phyloP scores from a whole-genome alignment of 2,329 filamentous ascomycete genomes.

The Beauveria scarabaeidicola region DNA sequence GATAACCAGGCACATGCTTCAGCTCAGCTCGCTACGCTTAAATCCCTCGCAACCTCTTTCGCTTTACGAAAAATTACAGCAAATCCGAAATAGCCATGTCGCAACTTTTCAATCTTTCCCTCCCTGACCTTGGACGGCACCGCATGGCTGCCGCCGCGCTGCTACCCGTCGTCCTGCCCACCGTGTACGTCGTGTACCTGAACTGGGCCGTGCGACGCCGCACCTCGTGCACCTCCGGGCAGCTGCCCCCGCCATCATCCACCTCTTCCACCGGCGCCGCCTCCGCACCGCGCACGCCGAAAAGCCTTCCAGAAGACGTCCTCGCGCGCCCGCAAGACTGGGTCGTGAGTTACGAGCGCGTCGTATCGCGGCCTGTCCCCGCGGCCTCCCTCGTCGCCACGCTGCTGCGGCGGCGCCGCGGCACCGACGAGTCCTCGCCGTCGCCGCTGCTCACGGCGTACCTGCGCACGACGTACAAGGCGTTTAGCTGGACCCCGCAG shows the following conservation, averaged over 20 bases:
- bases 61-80: not conserved
- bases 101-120: not conserved
- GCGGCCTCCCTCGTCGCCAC: slow-evolving; percentile 4
- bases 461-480: slow-evolving; percentile 21
- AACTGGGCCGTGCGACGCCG: slow-evolving; percentile 9
- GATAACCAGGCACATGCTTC: not conserved
- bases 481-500: slow-evolving; percentile 26
- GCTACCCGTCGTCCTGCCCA: slow-evolving; percentile 12
- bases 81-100: not conserved
- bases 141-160: not conserved
- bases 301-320: slow-evolving; percentile 17
- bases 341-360: slow-evolving; percentile 22
- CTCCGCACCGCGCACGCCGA: not conserved
- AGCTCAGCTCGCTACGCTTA: not conserved
- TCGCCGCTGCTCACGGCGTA: slow-evolving; percentile 20
- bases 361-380: slow-evolving; percentile 18
- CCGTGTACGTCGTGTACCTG: slow-evolving; percentile 13
- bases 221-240: slow-evolving; percentile 8
- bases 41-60: not conserved
- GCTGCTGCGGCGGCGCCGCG: not conserved
- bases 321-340: slow-evolving; percentile 16
- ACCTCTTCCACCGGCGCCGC: not conserved
- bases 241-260: not conserved
- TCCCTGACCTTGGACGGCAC: not conserved
- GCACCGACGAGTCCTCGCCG: not conserved